phyloP scores from a whole-genome alignment of 2,329 filamentous ascomycete species.

The Colletotrichum sp. region DNA sequence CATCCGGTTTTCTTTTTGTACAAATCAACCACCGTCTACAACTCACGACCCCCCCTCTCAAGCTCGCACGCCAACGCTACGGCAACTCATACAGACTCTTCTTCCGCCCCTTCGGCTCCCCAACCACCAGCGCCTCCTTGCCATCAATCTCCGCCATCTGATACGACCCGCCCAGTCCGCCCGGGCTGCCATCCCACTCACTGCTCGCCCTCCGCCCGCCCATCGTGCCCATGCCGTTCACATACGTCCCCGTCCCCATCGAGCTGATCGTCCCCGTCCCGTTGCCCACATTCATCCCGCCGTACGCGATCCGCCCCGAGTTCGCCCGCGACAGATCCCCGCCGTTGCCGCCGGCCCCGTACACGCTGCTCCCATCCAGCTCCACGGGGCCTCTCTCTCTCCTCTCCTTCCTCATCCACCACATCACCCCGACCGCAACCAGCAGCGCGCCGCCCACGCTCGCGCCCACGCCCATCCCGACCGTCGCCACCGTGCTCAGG shows the following conservation, averaged over 20 bases:
- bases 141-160: conserved; percentile 18
- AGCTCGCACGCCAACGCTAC: not conserved
- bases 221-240: not conserved
- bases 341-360: not conserved
- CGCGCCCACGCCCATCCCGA: conserved; percentile 9
- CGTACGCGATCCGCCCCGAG: not conserved
- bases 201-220: not conserved
- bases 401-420: conserved; percentile 9
- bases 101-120: not conserved
- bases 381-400: not conserved
- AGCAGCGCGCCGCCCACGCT: conserved; percentile 11
- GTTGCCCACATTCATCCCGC: not conserved
- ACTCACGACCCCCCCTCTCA: not conserved
- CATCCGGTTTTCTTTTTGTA: not conserved
- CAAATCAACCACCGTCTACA: not conserved
- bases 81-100: conserved; percentile 19
- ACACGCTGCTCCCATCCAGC: not conserved
- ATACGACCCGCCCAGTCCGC: not conserved
- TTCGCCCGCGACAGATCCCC: not conserved
- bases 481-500: not conserved
- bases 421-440: conserved; percentile 11
- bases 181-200: conserved; percentile 11
- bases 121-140: conserved; percentile 4
- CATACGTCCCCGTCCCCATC: conserved; percentile 14
- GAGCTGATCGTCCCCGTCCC: conserved; percentile 11